Evolutionary conservation across 2,329 filamentous ascomycete species (phyloP).

Genomic region (Macrophomina tecta): DNA sequence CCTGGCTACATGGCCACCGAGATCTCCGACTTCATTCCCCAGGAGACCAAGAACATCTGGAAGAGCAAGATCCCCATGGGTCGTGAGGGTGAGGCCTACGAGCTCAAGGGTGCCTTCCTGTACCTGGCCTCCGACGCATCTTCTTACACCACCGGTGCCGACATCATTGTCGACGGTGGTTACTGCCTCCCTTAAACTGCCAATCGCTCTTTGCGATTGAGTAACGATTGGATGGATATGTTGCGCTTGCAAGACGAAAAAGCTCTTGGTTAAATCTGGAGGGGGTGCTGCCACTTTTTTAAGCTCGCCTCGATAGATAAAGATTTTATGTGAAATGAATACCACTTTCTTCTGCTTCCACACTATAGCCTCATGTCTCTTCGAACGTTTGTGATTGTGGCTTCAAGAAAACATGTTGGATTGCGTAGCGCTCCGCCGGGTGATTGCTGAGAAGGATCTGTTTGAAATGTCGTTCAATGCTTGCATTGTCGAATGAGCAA

Average conservation of each 20-base stretch:
- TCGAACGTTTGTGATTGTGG: background rate
- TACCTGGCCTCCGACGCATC: slow-evolving; percentile 82
- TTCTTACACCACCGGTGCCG: slow-evolving; percentile 71
- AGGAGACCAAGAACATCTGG: slow-evolving; percentile 76
- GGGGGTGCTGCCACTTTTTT: slow-evolving; percentile 3
- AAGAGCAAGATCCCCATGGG: slow-evolving; percentile 81
- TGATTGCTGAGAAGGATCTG: no score
- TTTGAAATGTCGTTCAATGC: no score
- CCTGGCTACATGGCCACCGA: slow-evolving; percentile 74
- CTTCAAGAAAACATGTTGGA: background rate
- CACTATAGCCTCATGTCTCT: background rate
- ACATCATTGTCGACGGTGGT: slow-evolving; percentile 29
- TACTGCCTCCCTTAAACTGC: slow-evolving; percentile 25
- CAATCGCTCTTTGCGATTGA: background rate
- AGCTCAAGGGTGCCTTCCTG: slow-evolving; percentile 83
- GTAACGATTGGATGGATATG: slow-evolving; percentile 13
- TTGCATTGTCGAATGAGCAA: no score
- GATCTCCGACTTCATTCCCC: slow-evolving; percentile 67
- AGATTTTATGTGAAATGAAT: slow-evolving; percentile 23
- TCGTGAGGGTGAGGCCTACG: slow-evolving; percentile 73
- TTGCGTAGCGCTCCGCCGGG: no score
- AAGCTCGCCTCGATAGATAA: slow-evolving; percentile 22
- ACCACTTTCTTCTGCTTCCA: background rate
- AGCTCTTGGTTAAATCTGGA: slow-evolving; percentile 14
- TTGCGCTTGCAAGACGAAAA: slow-evolving; percentile 3